Evolutionary conservation across 2,329 filamentous ascomycete genomes (phyloP).

Genomic region (Colletotrichum sp.): DNA sequence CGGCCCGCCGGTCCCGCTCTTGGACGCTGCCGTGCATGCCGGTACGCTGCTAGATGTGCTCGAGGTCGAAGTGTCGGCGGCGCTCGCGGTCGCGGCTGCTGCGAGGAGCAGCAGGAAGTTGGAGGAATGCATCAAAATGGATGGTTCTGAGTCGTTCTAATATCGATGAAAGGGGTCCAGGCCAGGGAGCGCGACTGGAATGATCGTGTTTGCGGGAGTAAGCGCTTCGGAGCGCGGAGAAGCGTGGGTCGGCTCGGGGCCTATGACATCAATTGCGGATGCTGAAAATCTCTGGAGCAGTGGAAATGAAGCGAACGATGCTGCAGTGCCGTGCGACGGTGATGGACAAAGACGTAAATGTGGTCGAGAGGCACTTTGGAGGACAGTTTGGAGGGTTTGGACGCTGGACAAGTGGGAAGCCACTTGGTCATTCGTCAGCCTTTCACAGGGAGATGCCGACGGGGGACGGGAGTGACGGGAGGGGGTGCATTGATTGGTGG

Average conservation of each 20-base stretch:
- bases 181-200: not conserved
- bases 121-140: slow-evolving; percentile 24
- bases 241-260: not conserved
- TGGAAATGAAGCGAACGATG: not conserved
- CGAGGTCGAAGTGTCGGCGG: slow-evolving; percentile 29
- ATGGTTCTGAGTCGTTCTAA: slow-evolving; percentile 21
- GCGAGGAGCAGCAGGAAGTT: slow-evolving; percentile 40
- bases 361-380: not conserved
- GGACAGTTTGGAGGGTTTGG: not conserved
- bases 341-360: not conserved
- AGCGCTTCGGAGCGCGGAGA: slow-evolving; percentile 6
- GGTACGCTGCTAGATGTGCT: slow-evolving; percentile 49
- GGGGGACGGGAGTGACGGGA: slow-evolving; percentile 4
- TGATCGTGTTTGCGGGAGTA: not conserved
- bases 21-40: slow-evolving; percentile 62
- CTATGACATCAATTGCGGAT: slow-evolving; percentile 8
- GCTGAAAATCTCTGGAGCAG: not conserved
- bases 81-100: slow-evolving; percentile 31
- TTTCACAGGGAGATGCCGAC: slow-evolving; percentile 14
- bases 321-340: not conserved
- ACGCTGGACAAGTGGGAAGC: not conserved
- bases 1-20: slow-evolving; percentile 54
- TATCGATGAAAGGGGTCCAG: not conserved
- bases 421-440: slow-evolving; percentile 19
- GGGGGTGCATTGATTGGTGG: slow-evolving; percentile 16